These are phyloP conservation scores for Exophiala sideris DNA, from an alignment of 2,329 filamentous ascomycete species.

Conservation along the genomic window DNA sequence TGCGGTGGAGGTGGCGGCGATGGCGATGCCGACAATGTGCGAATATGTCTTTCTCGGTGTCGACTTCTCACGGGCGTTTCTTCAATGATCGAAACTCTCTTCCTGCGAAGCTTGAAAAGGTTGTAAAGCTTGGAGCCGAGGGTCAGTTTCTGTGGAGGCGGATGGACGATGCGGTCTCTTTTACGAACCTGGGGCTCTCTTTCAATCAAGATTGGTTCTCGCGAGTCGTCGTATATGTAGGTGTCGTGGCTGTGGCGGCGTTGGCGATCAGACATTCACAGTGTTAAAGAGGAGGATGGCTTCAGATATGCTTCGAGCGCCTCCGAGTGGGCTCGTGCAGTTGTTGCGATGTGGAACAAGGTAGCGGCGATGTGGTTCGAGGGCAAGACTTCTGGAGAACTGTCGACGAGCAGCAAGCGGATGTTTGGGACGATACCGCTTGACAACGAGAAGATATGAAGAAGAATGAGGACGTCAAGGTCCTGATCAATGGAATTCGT, in stretches of 20 bases:
- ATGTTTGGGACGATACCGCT: not conserved
- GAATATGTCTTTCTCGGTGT: conserved; percentile 9
- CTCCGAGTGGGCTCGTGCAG: not conserved
- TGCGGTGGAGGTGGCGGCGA: conserved; percentile 17
- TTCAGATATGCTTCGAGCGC: not conserved
- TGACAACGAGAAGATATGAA: not conserved
- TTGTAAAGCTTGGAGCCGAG: conserved; percentile 22
- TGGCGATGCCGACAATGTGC: conserved; percentile 5
- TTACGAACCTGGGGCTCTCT: conserved; percentile 21
- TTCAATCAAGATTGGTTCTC: conserved; percentile 21
- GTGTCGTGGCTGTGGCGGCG: conserved; percentile 11
- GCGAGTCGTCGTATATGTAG: conserved; percentile 10
- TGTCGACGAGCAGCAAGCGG: no score
- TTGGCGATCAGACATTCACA: conserved; percentile 21
- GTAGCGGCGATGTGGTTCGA: not conserved
- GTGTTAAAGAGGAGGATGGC: not conserved
- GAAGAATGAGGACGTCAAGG: not conserved
- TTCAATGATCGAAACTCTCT: conserved; percentile 21
- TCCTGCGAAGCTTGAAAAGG: conserved; percentile 19
- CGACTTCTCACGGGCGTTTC: conserved; percentile 21
- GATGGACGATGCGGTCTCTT: conserved; percentile 14
- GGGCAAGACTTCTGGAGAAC: not conserved
- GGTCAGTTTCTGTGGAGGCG: conserved; percentile 14
- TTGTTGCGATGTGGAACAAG: not conserved
- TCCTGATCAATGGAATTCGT: not conserved